These are phyloP conservation scores for Pyrus hybrid DNA, from an alignment of 331 rosid genomes.

Conservation along the genomic window DNA sequence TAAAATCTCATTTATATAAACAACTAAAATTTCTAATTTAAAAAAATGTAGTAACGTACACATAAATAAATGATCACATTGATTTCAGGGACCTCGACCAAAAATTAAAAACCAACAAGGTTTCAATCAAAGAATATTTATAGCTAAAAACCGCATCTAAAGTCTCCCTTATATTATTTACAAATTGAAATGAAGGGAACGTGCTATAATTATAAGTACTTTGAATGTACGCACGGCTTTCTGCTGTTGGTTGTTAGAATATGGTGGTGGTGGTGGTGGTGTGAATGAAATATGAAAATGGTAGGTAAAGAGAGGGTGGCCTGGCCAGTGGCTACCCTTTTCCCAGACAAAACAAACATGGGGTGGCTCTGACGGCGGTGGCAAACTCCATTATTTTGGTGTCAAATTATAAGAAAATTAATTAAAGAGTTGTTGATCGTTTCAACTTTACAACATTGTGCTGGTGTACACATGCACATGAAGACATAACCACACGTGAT, in stretches of 20 bases:
- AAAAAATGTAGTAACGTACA: too few species aligned
- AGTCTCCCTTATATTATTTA: too few species aligned
- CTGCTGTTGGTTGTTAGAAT: too few species aligned
- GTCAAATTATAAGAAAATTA: neutral
- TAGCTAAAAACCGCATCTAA: too few species aligned
- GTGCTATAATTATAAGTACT: neutral
- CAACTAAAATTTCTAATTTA: too few species aligned
- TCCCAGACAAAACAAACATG: conserved; percentile 39
- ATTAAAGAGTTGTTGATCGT: neutral
- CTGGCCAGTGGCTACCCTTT: conserved; percentile 26
- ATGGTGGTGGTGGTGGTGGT: neutral
- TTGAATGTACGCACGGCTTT: neutral
- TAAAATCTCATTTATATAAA: too few species aligned
- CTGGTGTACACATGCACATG: conserved; percentile 14
- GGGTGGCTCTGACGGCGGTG: conserved; percentile 19
- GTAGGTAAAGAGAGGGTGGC: conserved; percentile 25
- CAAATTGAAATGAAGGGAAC: too few species aligned
- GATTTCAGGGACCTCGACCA: too few species aligned
- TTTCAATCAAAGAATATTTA: too few species aligned
- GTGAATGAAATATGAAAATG: conserved; percentile 4
- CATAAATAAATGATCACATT: too few species aligned
- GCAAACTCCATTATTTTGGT: conserved; percentile 11
- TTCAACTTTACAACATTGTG: conserved; percentile 21
- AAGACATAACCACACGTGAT: conserved; percentile 3
- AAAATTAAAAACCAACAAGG: too few species aligned